These are phyloP conservation scores for Blastobotrys ciferrii DNA, from an alignment of 1,139 yeast genomes.

Conservation along the genomic window DNA sequence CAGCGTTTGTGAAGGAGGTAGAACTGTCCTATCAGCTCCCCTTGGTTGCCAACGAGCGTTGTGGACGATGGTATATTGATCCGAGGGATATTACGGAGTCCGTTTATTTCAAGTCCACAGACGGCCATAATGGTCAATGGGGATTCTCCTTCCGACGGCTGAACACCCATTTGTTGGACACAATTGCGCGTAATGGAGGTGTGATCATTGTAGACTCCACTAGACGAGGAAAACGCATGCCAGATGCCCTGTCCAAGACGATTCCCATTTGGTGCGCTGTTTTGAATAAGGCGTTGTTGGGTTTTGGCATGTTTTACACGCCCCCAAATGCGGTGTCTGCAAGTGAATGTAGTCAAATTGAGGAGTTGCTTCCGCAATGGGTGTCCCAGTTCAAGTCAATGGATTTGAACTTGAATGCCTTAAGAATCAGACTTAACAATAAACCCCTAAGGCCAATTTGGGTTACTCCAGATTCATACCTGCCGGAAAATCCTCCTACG, in stretches of 20 bases:
- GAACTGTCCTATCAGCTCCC: conserved; percentile 36
- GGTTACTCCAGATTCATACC: conserved; percentile 58
- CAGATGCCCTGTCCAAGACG: conserved; percentile 84
- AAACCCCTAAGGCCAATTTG: conserved; percentile 66
- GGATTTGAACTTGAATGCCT: conserved; percentile 40
- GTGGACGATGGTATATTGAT: conserved; percentile 83
- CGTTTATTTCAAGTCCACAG: conserved; percentile 84
- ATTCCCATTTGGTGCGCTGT: conserved; percentile 92
- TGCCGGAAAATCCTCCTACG: conserved; percentile 33
- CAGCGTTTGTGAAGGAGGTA: conserved; percentile 43
- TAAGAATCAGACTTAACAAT: conserved; percentile 32
- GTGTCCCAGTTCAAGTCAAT: conserved; percentile 45
- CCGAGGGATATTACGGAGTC: conserved; percentile 44
- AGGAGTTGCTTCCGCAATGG: conserved; percentile 48
- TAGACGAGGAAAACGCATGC: conserved; percentile 75
- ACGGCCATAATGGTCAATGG: conserved; percentile 85
- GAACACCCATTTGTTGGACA: conserved; percentile 64
- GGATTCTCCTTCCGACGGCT: conserved; percentile 67
- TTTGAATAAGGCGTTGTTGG: conserved; percentile 53
- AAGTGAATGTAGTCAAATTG: conserved; percentile 58
- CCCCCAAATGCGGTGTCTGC: conserved; percentile 57
- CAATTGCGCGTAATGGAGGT: conserved; percentile 46
- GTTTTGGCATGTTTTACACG: conserved; percentile 39
- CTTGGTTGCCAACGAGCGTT: conserved; percentile 68
- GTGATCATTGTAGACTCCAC: conserved; percentile 78